Base-by-base conservation (phyloP, 768 basidiomycete genomes). In the Suillus americanus region DNA sequence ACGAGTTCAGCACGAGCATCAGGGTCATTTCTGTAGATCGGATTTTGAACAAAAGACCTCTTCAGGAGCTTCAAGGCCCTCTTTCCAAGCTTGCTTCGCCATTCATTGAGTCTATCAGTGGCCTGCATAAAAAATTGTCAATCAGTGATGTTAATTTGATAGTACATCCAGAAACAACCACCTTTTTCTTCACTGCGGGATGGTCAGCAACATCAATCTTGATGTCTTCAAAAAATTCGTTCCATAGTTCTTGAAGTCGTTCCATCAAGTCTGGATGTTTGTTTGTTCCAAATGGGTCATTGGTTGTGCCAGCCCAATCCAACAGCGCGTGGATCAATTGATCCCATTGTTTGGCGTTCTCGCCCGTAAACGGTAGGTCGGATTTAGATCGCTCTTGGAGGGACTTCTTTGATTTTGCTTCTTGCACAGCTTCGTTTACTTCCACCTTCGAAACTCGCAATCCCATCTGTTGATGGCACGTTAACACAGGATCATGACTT, bases 241-340 rank as follows among this genome's bases (percentile, higher is more conserved):
- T 40, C 51, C 62, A 62, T 2, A 62, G 62, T 16, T 35, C 62
- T 51, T 62, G 62, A 25, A 55, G 33, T 53, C 10, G n/a, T 53
- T 48, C 33, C 23, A 53, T 14, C 46, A 62, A 41, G n/a, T 62
- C 37, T 30, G 62, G 62, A 40, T 62, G 62, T 41, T 62, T 12
- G 25, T 54, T 62, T 16, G 62, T 62, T n/a, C 62, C 62, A 54
- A 62, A 62, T 18, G 62, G 50, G 23, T 62, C 62, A 37, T 54
- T 18, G 28, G 54, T 38, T 53, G 62, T 53, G 23, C 51, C 62
- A 23, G 62, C 51, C 62, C 62, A 62, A 53, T 62, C 51, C 33
- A 62, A 38, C 16, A 62, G 35, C 5, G 46, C 50, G 18, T 51
- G 13, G 30, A 62, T 37, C 20, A 62, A 53, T 28, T 40, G 28